Conservation (phyloP, 345 rosid species). For the Turritis glabra region DNA sequence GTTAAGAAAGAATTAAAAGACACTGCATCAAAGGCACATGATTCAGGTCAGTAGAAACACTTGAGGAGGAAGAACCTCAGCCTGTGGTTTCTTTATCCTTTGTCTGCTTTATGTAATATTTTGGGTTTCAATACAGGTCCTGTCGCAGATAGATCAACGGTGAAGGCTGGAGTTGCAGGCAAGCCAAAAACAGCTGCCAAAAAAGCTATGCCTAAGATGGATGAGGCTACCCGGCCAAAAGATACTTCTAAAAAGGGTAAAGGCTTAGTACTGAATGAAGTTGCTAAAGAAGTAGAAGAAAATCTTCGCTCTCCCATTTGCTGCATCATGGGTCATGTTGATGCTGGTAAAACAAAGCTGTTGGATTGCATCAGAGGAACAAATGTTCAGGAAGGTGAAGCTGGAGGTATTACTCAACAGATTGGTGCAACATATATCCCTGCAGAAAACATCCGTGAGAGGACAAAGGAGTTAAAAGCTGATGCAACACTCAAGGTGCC, state of each 20-base stretch:
- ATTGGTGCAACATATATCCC: conserved; percentile 97
- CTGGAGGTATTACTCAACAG: conserved; percentile 98
- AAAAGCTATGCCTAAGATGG: conserved; percentile 42
- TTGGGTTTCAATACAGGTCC: conserved; percentile 16
- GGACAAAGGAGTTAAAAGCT: conserved; percentile 88
- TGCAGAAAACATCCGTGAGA: conserved; percentile 85
- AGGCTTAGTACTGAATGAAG: conserved; percentile 32
- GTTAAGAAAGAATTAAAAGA: conserved; percentile 52
- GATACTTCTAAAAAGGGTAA: conserved; percentile 45
- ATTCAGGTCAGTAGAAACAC: conserved; percentile 43
- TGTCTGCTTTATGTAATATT: conserved; percentile 1
- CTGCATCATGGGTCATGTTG: conserved; percentile 97
- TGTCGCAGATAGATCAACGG: conserved; percentile 23
- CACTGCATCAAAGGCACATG: conserved; percentile 37
- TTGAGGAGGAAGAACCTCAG: not conserved
- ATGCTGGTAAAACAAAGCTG: conserved; percentile 93
- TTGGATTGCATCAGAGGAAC: conserved; percentile 95
- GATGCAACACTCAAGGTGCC: conserved; percentile 92
- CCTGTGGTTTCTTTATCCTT: not conserved
- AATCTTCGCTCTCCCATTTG: conserved; percentile 92
- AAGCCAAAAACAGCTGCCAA: conserved; percentile 20
- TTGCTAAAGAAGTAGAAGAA: conserved; percentile 49
- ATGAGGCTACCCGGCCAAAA: conserved; percentile 24
- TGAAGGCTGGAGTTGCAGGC: conserved; percentile 41
- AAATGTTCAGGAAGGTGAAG: conserved; percentile 98